Conservation (phyloP, 1,284 basidiomycete genomes). For the Somion occarium region DNA sequence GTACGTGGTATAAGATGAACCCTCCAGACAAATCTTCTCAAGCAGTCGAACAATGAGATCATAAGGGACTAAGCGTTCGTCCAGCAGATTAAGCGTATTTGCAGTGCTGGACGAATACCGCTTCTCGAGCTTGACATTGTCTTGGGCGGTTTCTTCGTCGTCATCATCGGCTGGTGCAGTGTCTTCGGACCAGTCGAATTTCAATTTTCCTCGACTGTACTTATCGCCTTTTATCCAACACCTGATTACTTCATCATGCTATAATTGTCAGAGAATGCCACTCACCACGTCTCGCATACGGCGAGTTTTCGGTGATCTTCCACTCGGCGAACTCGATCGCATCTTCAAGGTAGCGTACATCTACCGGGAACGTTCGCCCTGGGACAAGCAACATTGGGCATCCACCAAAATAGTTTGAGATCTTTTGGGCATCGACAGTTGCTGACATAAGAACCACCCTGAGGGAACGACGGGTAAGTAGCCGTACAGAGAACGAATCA, state of each 20-base stretch:
- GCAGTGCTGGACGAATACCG: slow-evolving; percentile 73
- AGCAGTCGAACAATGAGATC: slow-evolving; percentile 86
- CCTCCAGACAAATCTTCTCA: slow-evolving; percentile 82
- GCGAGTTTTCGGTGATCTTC: slow-evolving; percentile 80
- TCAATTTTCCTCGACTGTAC: slow-evolving; percentile 58
- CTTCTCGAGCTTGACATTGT: slow-evolving; percentile 59
- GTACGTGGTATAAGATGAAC: slow-evolving; percentile 47
- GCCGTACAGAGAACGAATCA: too few relatives aligned
- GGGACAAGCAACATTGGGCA: slow-evolving; percentile 90
- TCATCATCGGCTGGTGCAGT: slow-evolving; percentile 58
- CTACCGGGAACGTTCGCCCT: slow-evolving; percentile 96
- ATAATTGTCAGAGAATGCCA: not conserved
- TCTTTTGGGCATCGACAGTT: slow-evolving; percentile 92
- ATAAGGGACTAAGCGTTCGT: slow-evolving; percentile 88
- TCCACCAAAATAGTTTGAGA: slow-evolving; percentile 89
- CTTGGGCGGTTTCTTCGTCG: slow-evolving; percentile 49
- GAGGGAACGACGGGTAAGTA: not conserved
- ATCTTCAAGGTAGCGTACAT: slow-evolving; percentile 87
- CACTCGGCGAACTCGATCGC: slow-evolving; percentile 87
- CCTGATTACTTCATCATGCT: slow-evolving; percentile 20
- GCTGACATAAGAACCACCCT: slow-evolving; percentile 98
- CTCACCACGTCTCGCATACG: slow-evolving; percentile 73
- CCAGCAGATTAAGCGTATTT: slow-evolving; percentile 80
- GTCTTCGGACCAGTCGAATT: slow-evolving; percentile 76
- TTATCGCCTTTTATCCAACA: slow-evolving; percentile 49